phyloP scores from a whole-genome alignment of 106 monocot species.

The Xerophyta viscosa region DNA sequence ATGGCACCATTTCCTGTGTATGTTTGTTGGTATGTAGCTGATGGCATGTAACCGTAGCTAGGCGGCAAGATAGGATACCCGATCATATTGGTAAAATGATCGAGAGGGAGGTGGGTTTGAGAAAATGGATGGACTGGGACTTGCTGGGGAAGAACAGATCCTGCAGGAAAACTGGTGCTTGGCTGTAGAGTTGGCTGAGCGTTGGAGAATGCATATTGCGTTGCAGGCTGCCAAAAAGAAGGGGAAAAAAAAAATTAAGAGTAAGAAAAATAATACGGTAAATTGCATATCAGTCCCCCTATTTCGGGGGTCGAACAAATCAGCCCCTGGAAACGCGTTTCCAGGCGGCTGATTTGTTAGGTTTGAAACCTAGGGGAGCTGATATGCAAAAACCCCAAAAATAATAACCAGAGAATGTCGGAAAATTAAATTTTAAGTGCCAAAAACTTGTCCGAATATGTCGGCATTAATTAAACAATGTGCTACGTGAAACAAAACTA shows the following conservation, averaged over 20 bases:
- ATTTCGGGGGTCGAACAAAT: too few relatives aligned
- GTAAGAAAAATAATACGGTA: too few relatives aligned
- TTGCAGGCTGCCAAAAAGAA: conserved; percentile 33
- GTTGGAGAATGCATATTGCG: conserved; percentile 40
- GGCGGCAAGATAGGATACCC: conserved; percentile 75
- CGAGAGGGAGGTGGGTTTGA: conserved; percentile 73
- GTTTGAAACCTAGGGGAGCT: too few relatives aligned
- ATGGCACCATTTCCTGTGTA: conserved; percentile 58
- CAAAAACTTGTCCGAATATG: too few relatives aligned
- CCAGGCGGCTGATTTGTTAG: too few relatives aligned
- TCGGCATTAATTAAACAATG: too few relatives aligned
- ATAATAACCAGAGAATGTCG: too few relatives aligned
- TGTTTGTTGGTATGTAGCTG: conserved; percentile 79
- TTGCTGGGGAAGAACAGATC: conserved; percentile 64
- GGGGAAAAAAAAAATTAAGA: neutral
- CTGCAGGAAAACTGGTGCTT: conserved; percentile 29
- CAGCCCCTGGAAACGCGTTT: too few relatives aligned
- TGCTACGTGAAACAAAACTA: too few relatives aligned
- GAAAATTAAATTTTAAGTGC: too few relatives aligned
- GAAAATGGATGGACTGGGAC: conserved; percentile 66
- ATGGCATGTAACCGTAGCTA: conserved; percentile 67
- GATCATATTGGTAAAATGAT: conserved; percentile 79
- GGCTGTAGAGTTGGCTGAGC: conserved; percentile 36
- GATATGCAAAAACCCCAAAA: too few relatives aligned
- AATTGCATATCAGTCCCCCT: too few relatives aligned